A percentile compares a stretch with the other conserved stretches of the same genome.
phyloP scores from a whole-genome alignment of 1,284 basidiomycete species.

The Grifola frondosa region DNA sequence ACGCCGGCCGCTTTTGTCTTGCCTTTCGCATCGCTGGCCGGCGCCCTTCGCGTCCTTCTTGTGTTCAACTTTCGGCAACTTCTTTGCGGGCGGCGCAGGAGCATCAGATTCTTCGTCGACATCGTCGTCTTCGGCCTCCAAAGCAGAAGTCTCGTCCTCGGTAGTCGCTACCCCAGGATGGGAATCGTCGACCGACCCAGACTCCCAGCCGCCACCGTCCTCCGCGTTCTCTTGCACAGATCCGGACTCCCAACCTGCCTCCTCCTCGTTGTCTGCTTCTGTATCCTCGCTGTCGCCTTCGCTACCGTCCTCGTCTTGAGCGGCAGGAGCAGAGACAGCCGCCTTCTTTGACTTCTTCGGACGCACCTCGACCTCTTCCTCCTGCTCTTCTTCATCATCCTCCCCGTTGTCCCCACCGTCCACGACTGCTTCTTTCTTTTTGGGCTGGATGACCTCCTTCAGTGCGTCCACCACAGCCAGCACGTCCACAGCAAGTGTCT shows the following conservation, averaged over 20 bases:
- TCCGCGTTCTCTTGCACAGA: slow-evolving; percentile 27
- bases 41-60: no score
- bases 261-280: slow-evolving; percentile 28
- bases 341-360: slow-evolving; percentile 29
- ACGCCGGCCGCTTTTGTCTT: slow-evolving; percentile 26
- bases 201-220: slow-evolving; percentile 12
- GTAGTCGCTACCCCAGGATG: background rate
- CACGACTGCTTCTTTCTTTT: slow-evolving; percentile 16
- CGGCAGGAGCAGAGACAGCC: slow-evolving; percentile 1
- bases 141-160: no score
- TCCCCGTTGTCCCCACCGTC: slow-evolving; percentile 29
- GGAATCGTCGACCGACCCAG: slow-evolving; percentile 13
- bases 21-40: slow-evolving; percentile 9
- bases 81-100: slow-evolving; percentile 14
- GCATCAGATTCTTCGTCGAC: slow-evolving; percentile 21
- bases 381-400: slow-evolving; percentile 27
- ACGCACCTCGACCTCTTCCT: slow-evolving; percentile 40
- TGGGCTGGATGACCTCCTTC: slow-evolving; percentile 42
- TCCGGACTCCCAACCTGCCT: slow-evolving; percentile 32
- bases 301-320: slow-evolving; percentile 24
- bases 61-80: slow-evolving; percentile 5
- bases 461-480: slow-evolving; percentile 52
- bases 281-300: slow-evolving; percentile 32
- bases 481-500: slow-evolving; percentile 66
- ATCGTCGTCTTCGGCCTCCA: slow-evolving; percentile 9